These are phyloP conservation scores for Acacia melanoxylon DNA, from an alignment of 306 rosid genomes.

Conservation along the genomic window DNA sequence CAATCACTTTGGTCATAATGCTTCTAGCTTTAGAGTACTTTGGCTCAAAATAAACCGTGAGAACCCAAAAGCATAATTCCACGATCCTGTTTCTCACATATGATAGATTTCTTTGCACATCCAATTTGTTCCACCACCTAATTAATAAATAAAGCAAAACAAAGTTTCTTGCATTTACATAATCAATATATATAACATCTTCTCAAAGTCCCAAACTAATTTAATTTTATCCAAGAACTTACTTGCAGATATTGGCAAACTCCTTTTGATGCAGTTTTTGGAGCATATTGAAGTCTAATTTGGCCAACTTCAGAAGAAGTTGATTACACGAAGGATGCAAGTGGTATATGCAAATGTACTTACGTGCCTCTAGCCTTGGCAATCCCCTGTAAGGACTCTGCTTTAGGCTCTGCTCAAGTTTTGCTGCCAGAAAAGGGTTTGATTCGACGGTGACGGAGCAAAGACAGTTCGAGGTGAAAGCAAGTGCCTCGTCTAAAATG, in stretches of 20 bases:
- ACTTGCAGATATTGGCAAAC: constrained; percentile 30
- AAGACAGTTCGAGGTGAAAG: too few species aligned
- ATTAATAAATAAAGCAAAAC: neutral
- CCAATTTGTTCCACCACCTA: constrained; percentile 58
- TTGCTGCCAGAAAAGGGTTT: too few species aligned
- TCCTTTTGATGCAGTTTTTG: constrained; percentile 50
- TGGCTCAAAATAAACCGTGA: constrained; percentile 38
- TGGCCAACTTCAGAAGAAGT: constrained; percentile 40
- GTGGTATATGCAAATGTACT: too few species aligned
- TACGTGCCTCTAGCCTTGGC: too few species aligned
- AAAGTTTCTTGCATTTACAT: neutral
- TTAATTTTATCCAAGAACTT: neutral
- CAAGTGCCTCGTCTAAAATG: too few species aligned
- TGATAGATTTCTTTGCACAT: constrained; percentile 23
- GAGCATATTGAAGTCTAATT: constrained; percentile 48
- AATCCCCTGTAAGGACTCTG: too few species aligned
- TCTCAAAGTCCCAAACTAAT: neutral
- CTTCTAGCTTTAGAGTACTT: constrained; percentile 32
- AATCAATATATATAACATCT: neutral
- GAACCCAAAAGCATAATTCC: constrained; percentile 48
- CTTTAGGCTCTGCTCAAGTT: too few species aligned
- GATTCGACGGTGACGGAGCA: too few species aligned
- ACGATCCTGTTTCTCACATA: constrained; percentile 50
- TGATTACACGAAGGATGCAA: too few species aligned
- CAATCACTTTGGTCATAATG: constrained; percentile 16